phyloP scores from a whole-genome alignment of 2,329 filamentous ascomycete genomes.

The Thelonectria discophora region DNA sequence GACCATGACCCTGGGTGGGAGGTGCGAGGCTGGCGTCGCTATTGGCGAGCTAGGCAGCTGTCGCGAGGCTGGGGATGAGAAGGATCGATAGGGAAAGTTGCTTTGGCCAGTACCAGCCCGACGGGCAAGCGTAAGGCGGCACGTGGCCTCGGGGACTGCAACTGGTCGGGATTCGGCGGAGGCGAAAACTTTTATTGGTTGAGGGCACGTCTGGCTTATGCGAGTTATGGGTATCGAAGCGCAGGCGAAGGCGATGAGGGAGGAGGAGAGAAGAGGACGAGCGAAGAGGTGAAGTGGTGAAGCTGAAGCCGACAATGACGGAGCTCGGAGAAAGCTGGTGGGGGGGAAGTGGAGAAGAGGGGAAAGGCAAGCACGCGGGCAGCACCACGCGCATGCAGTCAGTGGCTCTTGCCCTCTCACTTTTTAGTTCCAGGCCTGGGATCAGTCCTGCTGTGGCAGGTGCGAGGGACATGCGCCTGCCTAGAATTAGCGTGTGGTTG shows the following conservation, averaged over 20 bases:
- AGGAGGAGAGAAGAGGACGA: neutral
- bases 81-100: slow-evolving; percentile 22
- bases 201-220: neutral
- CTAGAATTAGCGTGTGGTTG: slow-evolving; percentile 2
- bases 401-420: slow-evolving; percentile 8
- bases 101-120: slow-evolving; percentile 12
- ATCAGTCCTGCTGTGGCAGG: neutral
- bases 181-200: neutral
- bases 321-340: slow-evolving; percentile 30
- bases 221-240: neutral
- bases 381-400: slow-evolving; percentile 9
- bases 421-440: neutral
- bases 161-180: neutral
- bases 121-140: neutral
- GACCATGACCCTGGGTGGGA: slow-evolving; percentile 24
- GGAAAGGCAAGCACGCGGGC: slow-evolving; percentile 9
- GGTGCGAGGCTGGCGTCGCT: slow-evolving; percentile 19
- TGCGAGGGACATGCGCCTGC: slow-evolving; percentile 6
- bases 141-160: neutral
- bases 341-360: slow-evolving; percentile 28
- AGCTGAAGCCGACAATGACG: slow-evolving; percentile 20
- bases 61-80: slow-evolving; percentile 37
- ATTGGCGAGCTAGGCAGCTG: slow-evolving; percentile 31
- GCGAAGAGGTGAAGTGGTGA: slow-evolving; percentile 9
- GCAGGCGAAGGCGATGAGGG: neutral